Evolutionary conservation across 73 alveolate species (phyloP).

Genomic region (Tetrahymena borealis): DNA sequence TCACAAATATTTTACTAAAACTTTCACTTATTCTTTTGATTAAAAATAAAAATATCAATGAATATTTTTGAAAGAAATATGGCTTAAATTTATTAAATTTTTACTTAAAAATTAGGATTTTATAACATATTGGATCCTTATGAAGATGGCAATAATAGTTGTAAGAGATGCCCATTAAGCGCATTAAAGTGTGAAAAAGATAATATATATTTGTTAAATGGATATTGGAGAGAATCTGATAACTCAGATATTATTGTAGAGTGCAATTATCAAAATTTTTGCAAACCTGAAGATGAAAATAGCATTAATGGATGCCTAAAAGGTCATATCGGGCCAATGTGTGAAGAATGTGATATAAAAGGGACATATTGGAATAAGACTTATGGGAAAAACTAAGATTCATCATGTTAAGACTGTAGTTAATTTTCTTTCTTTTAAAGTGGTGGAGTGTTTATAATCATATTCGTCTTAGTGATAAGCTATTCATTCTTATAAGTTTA

Average conservation of each 20-base stretch:
- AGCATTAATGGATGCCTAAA: neutral
- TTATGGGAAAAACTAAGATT: neutral
- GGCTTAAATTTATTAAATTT: no score
- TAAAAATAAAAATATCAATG: no score
- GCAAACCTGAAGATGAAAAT: neutral
- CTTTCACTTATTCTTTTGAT: no score
- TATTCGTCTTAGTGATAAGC: neutral
- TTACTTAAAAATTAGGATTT: neutral
- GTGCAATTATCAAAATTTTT: neutral
- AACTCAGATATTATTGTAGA: neutral
- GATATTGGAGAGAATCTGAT: neutral
- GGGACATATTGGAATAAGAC: neutral
- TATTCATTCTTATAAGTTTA: neutral
- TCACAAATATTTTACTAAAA: no score
- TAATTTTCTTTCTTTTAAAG: neutral
- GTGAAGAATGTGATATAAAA: neutral
- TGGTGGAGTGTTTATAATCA: neutral
- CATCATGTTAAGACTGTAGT: neutral
- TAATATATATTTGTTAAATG: neutral
- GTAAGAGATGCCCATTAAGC: neutral
- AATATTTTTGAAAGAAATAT: no score
- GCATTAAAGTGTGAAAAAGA: neutral
- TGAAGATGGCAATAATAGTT: neutral
- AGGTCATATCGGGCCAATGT: neutral
- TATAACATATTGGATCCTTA: neutral